Base-by-base conservation (phyloP, 306 rosid genomes). In the Rubus idaeus region DNA sequence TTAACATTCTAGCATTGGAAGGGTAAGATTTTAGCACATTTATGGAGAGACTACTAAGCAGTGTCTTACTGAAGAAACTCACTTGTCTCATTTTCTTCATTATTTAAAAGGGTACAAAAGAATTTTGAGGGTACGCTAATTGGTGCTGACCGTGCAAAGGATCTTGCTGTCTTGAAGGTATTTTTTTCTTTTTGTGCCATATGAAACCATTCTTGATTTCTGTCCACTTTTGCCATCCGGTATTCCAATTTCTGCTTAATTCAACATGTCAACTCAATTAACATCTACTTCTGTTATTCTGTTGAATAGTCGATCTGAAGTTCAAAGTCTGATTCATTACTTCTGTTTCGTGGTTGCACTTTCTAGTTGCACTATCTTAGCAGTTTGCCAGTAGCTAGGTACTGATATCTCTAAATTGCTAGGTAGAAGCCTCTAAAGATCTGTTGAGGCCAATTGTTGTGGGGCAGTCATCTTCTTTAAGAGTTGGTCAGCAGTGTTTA, bases 71-170 rank as follows among this genome's bases (percentile, higher is more conserved):
- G 23, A 51, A 35, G 61, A 3, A 71, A 73, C 66, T 74, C 23
- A 49, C 37, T 39, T 70, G 51, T 81, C 79, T 83, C 40, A 81
- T 77, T 44, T 79, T 81, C 16, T 56, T 58, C 42, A 20, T 49
- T 50, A 49, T 26, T 76, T 61, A 13, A 82, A 62, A 92, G 99
- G 86, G 83, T 92, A 50, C 93, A 86, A 58, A 89, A 90, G 88
- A 95, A 88, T 82, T 95, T 95, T 86, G 99, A 90, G 87, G 99
- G 97, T n/a, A 88, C 42, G 68, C 88, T 95, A 77, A 41, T 95
- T 47, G 99, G 99, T 76, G 97, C 96, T 56, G 99, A 95, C 75
- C 99, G 97, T 42, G 84, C 97, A 42, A 95, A 95, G 94, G 99
- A 95, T 87, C 97, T 95, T 72, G 97, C 97, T 20, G 90, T 95